Evolutionary conservation across 441 rosid species (phyloP).

Genomic region (Gossypium trilobum): DNA sequence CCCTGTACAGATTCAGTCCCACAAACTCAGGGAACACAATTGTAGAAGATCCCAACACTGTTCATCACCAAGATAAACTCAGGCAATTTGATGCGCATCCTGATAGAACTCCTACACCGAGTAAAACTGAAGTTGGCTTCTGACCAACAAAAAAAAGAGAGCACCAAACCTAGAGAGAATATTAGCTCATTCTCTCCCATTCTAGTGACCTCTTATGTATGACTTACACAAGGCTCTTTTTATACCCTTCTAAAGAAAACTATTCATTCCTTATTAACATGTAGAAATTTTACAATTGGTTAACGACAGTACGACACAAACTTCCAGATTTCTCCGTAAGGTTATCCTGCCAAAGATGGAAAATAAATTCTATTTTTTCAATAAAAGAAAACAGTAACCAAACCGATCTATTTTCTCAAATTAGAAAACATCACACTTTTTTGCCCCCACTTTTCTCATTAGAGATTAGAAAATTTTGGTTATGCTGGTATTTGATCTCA

Average conservation of each 20-base stretch:
- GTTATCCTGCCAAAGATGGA: neutral
- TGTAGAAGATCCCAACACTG: neutral
- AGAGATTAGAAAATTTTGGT: constrained; percentile 2
- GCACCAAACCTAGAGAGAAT: neutral
- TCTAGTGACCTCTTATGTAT: neutral
- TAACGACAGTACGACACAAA: neutral
- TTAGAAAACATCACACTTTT: neutral
- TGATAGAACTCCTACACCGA: neutral
- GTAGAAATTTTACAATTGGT: neutral
- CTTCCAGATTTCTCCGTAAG: neutral
- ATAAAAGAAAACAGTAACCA: neutral
- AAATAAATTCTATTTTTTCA: neutral
- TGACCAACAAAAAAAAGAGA: neutral
- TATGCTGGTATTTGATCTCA: neutral
- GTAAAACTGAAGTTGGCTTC: neutral
- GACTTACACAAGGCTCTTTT: neutral
- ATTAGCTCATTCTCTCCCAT: constrained; percentile 1
- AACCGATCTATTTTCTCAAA: neutral
- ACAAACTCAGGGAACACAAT: neutral
- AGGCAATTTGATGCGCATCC: neutral
- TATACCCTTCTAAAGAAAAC: neutral
- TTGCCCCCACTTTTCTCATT: neutral
- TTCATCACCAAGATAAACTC: neutral
- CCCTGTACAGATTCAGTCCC: neutral
- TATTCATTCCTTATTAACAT: neutral